These are phyloP conservation scores for Annulohypoxylon truncatum DNA, from an alignment of 2,329 filamentous ascomycete genomes.

Conservation along the genomic window DNA sequence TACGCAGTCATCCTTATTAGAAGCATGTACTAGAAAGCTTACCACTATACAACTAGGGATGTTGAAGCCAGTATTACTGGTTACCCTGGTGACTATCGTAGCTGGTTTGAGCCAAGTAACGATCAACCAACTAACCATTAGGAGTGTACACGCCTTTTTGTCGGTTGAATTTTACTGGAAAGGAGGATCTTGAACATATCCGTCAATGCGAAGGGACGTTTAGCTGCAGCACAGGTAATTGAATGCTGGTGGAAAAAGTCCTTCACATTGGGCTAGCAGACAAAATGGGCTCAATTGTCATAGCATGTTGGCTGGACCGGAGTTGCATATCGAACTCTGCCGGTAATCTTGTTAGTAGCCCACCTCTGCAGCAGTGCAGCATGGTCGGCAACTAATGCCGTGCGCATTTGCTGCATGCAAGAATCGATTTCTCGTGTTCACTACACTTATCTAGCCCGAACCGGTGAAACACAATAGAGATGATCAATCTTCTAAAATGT, in stretches of 20 bases:
- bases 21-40: too few relatives aligned
- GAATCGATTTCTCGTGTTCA: neutral
- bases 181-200: neutral
- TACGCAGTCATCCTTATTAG: too few relatives aligned
- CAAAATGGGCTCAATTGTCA: neutral
- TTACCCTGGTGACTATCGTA: too few relatives aligned
- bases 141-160: neutral
- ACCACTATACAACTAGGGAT: neutral
- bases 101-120: too few relatives aligned
- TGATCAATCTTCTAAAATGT: neutral
- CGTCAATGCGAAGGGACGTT: neutral
- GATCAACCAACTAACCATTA: neutral
- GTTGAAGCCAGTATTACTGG: too few relatives aligned
- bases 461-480: neutral
- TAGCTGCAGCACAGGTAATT: neutral
- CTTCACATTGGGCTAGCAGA: neutral
- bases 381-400: neutral
- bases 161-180: too few relatives aligned
- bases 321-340: neutral
- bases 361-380: neutral
- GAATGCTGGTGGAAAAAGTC: neutral
- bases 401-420: neutral
- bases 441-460: neutral
- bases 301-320: neutral
- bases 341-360: neutral